Percentiles rank a stretch among this genome's conserved stretches.
phyloP scores from a whole-genome alignment of 371 early-diverging fungal genomes.

The Cokeromyces recurvatus region DNA sequence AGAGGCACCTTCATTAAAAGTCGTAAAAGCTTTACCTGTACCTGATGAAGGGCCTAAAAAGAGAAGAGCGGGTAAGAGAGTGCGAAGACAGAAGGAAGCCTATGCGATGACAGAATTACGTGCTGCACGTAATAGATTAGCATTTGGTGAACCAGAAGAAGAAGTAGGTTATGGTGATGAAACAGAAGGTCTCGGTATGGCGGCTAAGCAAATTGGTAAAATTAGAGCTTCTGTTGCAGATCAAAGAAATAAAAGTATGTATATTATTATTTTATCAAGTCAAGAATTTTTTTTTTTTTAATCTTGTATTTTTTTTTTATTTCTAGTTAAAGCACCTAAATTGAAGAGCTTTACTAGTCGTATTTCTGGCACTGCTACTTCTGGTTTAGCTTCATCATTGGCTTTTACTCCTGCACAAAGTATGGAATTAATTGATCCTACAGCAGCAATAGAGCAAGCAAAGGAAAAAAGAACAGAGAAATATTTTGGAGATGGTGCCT shows the following conservation, averaged over 20 bases:
- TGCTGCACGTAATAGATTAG: conserved; percentile 86
- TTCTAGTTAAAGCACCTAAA: conserved; percentile 59
- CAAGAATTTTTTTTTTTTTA: background rate
- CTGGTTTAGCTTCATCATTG: conserved; percentile 87
- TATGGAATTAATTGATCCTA: conserved; percentile 90
- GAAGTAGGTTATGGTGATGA: conserved; percentile 81
- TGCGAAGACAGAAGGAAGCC: conserved; percentile 79
- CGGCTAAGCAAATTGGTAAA: conserved; percentile 71
- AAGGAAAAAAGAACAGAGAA: conserved; percentile 66
- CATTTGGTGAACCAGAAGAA: conserved; percentile 90
- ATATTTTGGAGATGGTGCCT: conserved; percentile 78
- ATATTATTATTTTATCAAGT: background rate
- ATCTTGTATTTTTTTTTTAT: background rate
- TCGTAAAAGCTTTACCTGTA: conserved; percentile 84
- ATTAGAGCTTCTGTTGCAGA: conserved; percentile 64
- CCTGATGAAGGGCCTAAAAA: conserved; percentile 92
- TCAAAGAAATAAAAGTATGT: conserved; percentile 58
- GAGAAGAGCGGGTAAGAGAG: conserved; percentile 85
- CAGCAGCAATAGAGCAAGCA: conserved; percentile 55
- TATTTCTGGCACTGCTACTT: conserved; percentile 48
- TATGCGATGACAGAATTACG: conserved; percentile 85
- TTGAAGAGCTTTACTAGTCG: conserved; percentile 36
- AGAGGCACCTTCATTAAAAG: conserved; percentile 85
- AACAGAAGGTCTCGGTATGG: conserved; percentile 87
- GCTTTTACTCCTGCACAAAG: conserved; percentile 97